Conservation (phyloP, 202 grass and related monocot species). For the Setaria italica region DNA sequence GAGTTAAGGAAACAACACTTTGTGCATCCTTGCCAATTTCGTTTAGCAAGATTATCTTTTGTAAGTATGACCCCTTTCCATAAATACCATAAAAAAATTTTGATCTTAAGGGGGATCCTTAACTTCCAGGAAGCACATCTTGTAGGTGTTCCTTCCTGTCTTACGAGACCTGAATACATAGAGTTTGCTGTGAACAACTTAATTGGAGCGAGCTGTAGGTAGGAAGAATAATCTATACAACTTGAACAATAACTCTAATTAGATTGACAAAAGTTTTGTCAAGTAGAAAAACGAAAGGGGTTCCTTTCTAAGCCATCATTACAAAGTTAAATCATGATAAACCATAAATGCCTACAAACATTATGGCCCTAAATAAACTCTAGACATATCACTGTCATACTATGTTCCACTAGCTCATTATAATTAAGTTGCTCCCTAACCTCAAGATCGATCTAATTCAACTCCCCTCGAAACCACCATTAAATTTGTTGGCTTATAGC, state of each 20-base stretch:
- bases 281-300: not conserved
- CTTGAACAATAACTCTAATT: not conserved
- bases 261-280: not conserved
- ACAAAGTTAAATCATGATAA: not conserved
- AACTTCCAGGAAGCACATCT: too few relatives aligned
- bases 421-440: conserved; percentile 24
- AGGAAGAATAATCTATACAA: not conserved
- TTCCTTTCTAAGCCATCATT: not conserved
- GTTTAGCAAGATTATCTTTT: too few relatives aligned
- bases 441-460: not conserved
- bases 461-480: not conserved
- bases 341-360: conserved; percentile 31
- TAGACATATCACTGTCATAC: conserved; percentile 26
- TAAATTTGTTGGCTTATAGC: conserved; percentile 46
- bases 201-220: not conserved
- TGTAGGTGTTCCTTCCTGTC: too few relatives aligned
- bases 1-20: too few relatives aligned
- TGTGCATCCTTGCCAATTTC: too few relatives aligned
- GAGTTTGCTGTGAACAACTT: too few relatives aligned
- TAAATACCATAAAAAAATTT: too few relatives aligned
- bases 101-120: too few relatives aligned
- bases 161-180: too few relatives aligned
- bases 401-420: not conserved
- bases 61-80: too few relatives aligned
- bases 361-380: not conserved